Evolutionary conservation across 306 rosid genomes (phyloP).

Genomic region (Citrullus mucosospermus): DNA sequence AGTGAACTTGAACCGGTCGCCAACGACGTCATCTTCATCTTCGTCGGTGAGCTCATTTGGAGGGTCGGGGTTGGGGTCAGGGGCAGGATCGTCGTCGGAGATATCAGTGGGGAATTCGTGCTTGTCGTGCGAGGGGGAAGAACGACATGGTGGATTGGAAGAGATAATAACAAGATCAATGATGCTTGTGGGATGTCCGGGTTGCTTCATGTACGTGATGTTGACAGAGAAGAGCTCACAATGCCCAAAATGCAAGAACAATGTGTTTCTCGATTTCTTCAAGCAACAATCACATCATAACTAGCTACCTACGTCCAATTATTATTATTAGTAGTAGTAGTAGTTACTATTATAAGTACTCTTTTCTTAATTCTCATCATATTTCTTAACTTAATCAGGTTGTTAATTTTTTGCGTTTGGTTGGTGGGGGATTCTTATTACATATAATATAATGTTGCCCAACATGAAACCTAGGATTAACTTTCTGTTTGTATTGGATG

Average conservation of each 20-base stretch:
- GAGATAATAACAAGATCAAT: slow-evolving; percentile 20
- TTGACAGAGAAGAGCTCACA: slow-evolving; percentile 21
- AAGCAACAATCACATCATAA: background rate
- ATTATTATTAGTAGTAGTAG: background rate
- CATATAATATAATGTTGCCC: too few relatives aligned
- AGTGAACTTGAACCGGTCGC: background rate
- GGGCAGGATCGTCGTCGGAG: background rate
- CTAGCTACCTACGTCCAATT: background rate
- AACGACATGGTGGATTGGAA: background rate
- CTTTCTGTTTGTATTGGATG: too few relatives aligned
- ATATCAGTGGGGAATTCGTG: background rate
- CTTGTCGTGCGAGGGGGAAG: background rate
- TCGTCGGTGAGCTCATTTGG: background rate
- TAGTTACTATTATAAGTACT: background rate
- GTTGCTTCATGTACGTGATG: slow-evolving; percentile 59
- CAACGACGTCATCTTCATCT: background rate
- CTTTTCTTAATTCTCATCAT: background rate
- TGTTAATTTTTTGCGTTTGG: too few relatives aligned
- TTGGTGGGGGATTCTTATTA: too few relatives aligned
- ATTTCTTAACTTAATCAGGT: background rate
- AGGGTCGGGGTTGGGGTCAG: background rate
- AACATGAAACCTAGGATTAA: too few relatives aligned
- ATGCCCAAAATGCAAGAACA: slow-evolving; percentile 54
- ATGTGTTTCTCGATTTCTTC: slow-evolving; percentile 33
- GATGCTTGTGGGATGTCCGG: slow-evolving; percentile 45